Base-by-base conservation (phyloP, 2,329 filamentous ascomycete genomes). In the Fusarium vanettenii region DNA sequence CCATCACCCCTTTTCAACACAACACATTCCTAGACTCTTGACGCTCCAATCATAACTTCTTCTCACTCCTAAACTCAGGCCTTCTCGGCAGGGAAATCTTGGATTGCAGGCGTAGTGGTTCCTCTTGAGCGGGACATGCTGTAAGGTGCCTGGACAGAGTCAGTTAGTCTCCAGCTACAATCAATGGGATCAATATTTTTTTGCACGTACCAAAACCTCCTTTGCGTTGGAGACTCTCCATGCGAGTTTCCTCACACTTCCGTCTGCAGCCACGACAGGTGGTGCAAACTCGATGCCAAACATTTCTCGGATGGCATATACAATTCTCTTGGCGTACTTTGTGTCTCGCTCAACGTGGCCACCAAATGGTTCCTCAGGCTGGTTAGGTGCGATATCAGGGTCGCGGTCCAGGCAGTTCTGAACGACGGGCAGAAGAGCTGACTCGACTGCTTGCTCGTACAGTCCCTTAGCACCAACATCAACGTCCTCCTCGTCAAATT, bases 221-320 rank as follows among this genome's bases (percentile, higher is more conserved):
- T 98, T 98, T 39, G 97, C 97, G 82, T 97, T 97, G 82, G 93
- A 97, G 73, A 99, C 94, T 79, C 97, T 90, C 95, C 96, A 98
- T 7, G 95, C 95, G 73, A 99, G 86, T 81, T 97, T 98, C 80
- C 89, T 91, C 69, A 98, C 94, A 77, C 92, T 97, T 7, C 97
- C 95, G 84, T 99, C 97, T 0, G 95, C 95, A 62, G 94, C 91
- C 35, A 99, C 97, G 1, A 98, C 96, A 52, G 95, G 94, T 0
- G 95, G 93, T 2, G 97, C 94, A 80, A 99, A 95, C 82, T 99
- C 97, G 70, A 99, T 94, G 61, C 95, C 97, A 82, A 99, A 97
- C 95, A 98, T 98, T 81, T 97, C 94, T 73, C 94, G 93, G 31
- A 99, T 94, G 6, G 95, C 97, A 82, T 97, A 98, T 0, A 98